Evolutionary conservation across 192 early-diverging fungal genomes (phyloP), one percentile per base, ranked within the genome.

Genomic region (Coemansia sp.): DNA sequence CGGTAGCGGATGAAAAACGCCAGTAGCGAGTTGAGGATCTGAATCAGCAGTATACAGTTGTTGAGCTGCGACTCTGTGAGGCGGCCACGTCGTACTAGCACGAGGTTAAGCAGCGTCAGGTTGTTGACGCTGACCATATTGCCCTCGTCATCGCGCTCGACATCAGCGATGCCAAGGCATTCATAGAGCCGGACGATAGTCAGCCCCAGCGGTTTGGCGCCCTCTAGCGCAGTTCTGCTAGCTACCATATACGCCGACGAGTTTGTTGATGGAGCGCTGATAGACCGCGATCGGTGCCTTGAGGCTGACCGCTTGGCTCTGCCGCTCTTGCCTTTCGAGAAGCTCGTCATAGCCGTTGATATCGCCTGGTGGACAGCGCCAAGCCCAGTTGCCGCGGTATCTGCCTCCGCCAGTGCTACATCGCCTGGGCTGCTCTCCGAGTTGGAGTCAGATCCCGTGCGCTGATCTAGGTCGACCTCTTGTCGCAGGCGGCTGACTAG

Each of bases 41-140:
- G 96, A 11, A 94, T 64, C 35, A 86, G 41, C 45, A 94, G 76
- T 1, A 98, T 82, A 4, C 76, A 51, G 22, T 64, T 31, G 87
- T 87, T 43, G 84, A 74, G 64, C 77, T 87, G 56, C 54, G 77
- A 45, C 71, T 98, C 98, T 17, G 76, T 77, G 70, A 94, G 85
- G 0, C 91, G 93, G 6, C 90, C 92, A 35, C 86, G 65, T 71
- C 85, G 85, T 24, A 96, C 86, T n/a, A 99, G 81, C 58, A 98
- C 74, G 17, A 96, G 71, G 67, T 98, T 99, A 24, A 99, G 85
- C 29, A 99, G 71, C 0, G 98, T 99, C 36, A 99, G 83, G 71
- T 99, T 99, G 67, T 90, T 98, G 74, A 88, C 84, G 57, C 87
- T 86, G 17, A 89, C 41, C 39, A 91, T 71, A 11, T 42, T 62